Evolutionary conservation across 139 green algal genomes (phyloP), one percentile per base, ranked within the genome.

Genomic region (Trebouxia sp.): DNA sequence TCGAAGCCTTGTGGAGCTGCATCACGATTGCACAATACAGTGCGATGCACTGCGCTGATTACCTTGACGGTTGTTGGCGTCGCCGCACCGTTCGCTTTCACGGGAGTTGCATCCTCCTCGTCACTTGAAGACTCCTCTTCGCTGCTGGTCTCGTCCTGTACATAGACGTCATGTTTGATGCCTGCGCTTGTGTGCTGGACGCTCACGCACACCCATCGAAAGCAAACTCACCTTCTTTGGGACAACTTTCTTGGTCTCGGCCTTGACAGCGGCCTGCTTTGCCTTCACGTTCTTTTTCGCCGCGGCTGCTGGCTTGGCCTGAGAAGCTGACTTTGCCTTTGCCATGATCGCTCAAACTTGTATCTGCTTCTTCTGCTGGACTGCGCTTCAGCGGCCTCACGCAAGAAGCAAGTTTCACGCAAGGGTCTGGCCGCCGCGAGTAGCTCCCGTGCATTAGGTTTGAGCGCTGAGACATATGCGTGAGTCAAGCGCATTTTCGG

Each of bases 231-330:
- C 32, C 72, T 82, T 78, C 62, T 87, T 85, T 32, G 80, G 48
- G 0, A 66, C 76, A 26, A 42, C 15, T 47, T 86, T 78, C 84
- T 86, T 88, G 38, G 51, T 37, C 38, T 79, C 66, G 26, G 82
- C 76, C 5, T 47, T 55, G 22, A 65, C 76, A 37, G 78, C 62
- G 5, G 70, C 76, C 65, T 83, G 39, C 53, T 74, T 81, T 22
- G 77, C 77, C 30, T 79, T 85, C 7, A 65, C 69, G 22, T 81
- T 81, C 41, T 77, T 77, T 15, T 72, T 72, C 10, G 62, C 62
- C 20, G 62, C 62, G 26, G 43, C 62, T 26, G 62, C 62, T 30
- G 62, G 58, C 56, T 50, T 76, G 20, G 50, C 35, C 45, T 51
- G 77, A 37, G 56, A 58, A 6, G 28, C 56, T 41, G 55, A 53